Conservation (phyloP, 768 basidiomycete species). For the Candolleomyces eurysporus region DNA sequence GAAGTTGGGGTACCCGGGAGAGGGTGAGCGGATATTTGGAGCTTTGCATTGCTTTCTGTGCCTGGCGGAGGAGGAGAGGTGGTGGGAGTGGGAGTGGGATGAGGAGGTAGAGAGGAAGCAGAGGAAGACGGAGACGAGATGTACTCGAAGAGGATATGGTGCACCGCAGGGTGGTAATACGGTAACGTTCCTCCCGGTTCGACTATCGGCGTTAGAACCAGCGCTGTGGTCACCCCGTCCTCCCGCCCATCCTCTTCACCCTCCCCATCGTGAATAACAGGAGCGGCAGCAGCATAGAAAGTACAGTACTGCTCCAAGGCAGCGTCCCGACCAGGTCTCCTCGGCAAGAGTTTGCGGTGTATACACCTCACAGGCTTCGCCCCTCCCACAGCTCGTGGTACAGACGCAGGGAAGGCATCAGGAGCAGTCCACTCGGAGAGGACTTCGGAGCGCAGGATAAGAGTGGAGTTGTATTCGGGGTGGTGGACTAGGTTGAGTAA, state of each 20-base stretch:
- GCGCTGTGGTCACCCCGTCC: conserved; percentile 17
- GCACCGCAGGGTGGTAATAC: conserved; percentile 87
- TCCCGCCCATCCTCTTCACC: no score
- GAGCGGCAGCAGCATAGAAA: conserved; percentile 43
- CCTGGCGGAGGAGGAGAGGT: conserved; percentile 21
- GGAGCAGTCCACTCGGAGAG: conserved; percentile 35
- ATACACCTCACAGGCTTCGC: conserved; percentile 46
- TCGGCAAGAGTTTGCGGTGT: conserved; percentile 69
- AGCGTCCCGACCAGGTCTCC: conserved; percentile 73
- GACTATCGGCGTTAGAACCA: conserved; percentile 63
- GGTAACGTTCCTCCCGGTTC: conserved; percentile 52
- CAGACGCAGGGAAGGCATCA: conserved; percentile 25
- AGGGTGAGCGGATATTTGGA: conserved; percentile 56
- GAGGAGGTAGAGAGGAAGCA: conserved; percentile 30
- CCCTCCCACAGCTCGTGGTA: conserved; percentile 36
- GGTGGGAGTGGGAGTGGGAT: conserved; percentile 60
- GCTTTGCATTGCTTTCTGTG: neutral
- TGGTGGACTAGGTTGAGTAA: conserved; percentile 75
- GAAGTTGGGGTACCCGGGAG: conserved; percentile 49
- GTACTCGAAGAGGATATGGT: conserved; percentile 41
- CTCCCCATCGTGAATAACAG: neutral
- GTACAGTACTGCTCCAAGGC: conserved; percentile 77
- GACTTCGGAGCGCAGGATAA: conserved; percentile 84
- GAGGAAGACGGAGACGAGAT: no score
- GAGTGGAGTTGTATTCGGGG: conserved; percentile 90